phyloP scores from a whole-genome alignment of 2,329 filamentous ascomycete genomes.

The Aspergillus floridensis region DNA sequence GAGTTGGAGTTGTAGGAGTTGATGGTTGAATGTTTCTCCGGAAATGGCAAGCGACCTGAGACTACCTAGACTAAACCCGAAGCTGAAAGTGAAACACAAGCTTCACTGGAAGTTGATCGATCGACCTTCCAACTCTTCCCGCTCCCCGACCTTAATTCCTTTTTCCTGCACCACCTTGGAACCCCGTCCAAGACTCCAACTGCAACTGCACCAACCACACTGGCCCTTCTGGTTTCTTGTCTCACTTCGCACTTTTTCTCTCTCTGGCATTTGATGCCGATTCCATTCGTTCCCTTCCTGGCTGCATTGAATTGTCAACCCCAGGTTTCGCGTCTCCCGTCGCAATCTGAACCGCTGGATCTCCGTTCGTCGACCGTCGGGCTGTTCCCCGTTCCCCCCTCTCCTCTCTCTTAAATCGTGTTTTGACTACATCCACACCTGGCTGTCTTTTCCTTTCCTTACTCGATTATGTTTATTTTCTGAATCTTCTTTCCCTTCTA shows the following conservation, averaged over 20 bases:
- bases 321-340: not conserved
- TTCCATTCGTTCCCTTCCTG: conserved; percentile 10
- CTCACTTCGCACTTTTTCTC: not conserved
- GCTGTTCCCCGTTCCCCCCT: not conserved
- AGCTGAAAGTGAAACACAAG: not conserved
- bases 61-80: not conserved
- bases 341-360: conserved; percentile 6
- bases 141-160: not conserved
- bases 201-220: not conserved
- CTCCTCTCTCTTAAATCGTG: not conserved
- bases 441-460: not conserved
- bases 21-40: not conserved
- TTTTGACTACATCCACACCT: not conserved
- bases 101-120: not conserved
- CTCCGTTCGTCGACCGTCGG: not conserved
- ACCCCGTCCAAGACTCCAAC: not conserved
- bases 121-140: not conserved
- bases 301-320: conserved; percentile 1
- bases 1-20: no score
- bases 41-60: not conserved
- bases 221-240: not conserved
- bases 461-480: conserved; percentile 1
- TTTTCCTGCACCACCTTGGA: not conserved
- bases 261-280: conserved; percentile 4
- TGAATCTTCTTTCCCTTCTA: not conserved